These are phyloP conservation scores for Dacryopinax spathularia DNA, from an alignment of 768 basidiomycete species.

Conservation along the genomic window DNA sequence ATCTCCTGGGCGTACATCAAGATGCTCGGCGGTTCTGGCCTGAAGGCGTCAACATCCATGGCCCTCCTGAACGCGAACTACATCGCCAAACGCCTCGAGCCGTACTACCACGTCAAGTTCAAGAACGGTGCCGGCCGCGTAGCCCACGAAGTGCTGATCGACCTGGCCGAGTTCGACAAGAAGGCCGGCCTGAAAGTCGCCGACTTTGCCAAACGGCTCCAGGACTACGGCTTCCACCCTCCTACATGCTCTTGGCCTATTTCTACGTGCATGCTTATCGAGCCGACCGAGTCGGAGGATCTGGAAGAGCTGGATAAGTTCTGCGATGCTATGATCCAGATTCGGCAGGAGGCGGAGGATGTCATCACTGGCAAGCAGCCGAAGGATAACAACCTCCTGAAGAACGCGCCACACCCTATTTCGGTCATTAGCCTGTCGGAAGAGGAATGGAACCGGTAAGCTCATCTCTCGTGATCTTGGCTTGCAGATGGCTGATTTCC, in stretches of 20 bases:
- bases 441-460: conserved; percentile 73
- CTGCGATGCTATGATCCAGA: conserved; percentile 97
- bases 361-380: conserved; percentile 77
- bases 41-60: conserved; percentile 69
- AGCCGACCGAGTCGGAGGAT: conserved; percentile 92
- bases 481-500: conserved; percentile 8
- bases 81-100: conserved; percentile 76
- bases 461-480: conserved; percentile 1
- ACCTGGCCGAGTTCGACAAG: conserved; percentile 90
- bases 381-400: conserved; percentile 79
- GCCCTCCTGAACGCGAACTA: conserved; percentile 95
- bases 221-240: conserved; percentile 91
- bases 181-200: conserved; percentile 77
- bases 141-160: conserved; percentile 91
- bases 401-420: conserved; percentile 87
- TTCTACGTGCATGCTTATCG: conserved; percentile 92
- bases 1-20: conserved; percentile 99
- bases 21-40: conserved; percentile 93
- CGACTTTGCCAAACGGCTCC: conserved; percentile 92
- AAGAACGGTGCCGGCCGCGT: conserved; percentile 84
- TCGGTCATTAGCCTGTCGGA: conserved; percentile 57
- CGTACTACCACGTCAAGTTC: conserved; percentile 74
- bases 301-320: conserved; percentile 90
- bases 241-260: conserved; percentile 99
- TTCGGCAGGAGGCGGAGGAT: conserved; percentile 81